These are phyloP conservation scores for Podila epicladia DNA, from an alignment of 192 early-diverging fungal species.

Conservation along the genomic window DNA sequence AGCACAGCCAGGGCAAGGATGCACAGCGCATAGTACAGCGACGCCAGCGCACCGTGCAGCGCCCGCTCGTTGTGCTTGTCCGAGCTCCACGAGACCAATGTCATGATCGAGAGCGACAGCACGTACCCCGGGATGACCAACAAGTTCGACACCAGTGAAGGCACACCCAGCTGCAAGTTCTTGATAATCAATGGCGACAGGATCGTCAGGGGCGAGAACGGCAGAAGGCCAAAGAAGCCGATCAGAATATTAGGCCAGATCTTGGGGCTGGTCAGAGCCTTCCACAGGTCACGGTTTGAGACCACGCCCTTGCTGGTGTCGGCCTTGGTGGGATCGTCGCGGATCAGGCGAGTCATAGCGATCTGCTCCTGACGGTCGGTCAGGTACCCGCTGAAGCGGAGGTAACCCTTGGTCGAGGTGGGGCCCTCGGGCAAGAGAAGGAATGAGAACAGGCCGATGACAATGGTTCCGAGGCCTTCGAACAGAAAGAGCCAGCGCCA, in stretches of 20 bases:
- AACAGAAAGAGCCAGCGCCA: conserved; percentile 77
- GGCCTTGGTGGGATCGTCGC: conserved; percentile 67
- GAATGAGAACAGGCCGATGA: conserved; percentile 60
- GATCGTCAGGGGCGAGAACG: conserved; percentile 26
- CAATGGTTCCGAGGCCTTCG: conserved; percentile 64
- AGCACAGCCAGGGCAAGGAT: conserved; percentile 43
- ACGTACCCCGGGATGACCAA: conserved; percentile 54
- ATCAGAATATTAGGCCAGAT: conserved; percentile 53
- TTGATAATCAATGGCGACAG: conserved; percentile 55
- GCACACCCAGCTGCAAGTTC: conserved; percentile 43
- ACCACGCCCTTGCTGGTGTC: conserved; percentile 50
- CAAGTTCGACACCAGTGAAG: conserved; percentile 45
- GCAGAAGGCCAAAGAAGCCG: conserved; percentile 52
- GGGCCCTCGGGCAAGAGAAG: conserved; percentile 63
- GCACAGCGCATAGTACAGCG: conserved; percentile 42
- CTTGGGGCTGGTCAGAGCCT: conserved; percentile 35
- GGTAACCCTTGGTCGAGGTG: conserved; percentile 26
- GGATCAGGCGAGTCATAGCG: conserved; percentile 67
- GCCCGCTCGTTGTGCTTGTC: conserved; percentile 47
- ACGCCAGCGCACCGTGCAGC: conserved; percentile 38
- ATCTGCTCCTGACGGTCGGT: conserved; percentile 62
- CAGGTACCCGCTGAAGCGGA: conserved; percentile 53
- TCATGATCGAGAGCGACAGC: conserved; percentile 32
- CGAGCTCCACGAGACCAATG: conserved; percentile 46
- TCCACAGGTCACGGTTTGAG: conserved; percentile 20